Percentiles rank a stretch among this genome's conserved stretches.
These are phyloP conservation scores for Globisporangium orthogonon DNA, from an alignment of 352 stramenopile genomes.

Conservation along the genomic window DNA sequence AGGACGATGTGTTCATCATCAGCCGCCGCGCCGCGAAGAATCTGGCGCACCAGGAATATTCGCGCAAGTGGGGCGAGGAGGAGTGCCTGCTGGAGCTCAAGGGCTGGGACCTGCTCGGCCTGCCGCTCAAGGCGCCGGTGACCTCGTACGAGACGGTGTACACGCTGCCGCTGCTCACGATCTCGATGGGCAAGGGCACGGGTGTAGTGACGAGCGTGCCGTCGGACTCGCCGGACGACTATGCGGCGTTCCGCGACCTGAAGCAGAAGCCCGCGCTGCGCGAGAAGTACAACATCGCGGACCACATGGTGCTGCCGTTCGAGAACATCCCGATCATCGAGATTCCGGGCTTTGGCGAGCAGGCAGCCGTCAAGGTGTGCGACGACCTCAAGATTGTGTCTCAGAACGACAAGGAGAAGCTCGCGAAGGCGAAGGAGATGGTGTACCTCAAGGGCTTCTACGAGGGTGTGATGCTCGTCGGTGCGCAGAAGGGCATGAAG, in stretches of 20 bases:
- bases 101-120: conserved; percentile 95
- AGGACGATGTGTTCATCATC: conserved; percentile 95
- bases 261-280: conserved; percentile 98
- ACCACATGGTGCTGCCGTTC: conserved; percentile 97
- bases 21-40: conserved; percentile 91
- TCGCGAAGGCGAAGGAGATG: conserved; percentile 97
- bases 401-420: conserved; percentile 99
- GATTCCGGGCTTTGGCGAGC: conserved; percentile 97
- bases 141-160: conserved; percentile 98
- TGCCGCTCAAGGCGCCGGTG: conserved; percentile 94
- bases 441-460: conserved; percentile 99
- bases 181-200: conserved; percentile 99
- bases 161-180: conserved; percentile 98
- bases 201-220: conserved; percentile 99
- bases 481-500: conserved; percentile 93
- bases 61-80: conserved; percentile 83
- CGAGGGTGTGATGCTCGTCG: conserved; percentile 96
- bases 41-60: conserved; percentile 94
- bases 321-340: conserved; percentile 99
- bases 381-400: conserved; percentile 98
- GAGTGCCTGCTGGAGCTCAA: conserved; percentile 89
- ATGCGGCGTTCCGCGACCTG: conserved; percentile 96
- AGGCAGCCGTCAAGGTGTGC: conserved; percentile 94
- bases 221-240: conserved; percentile 99
- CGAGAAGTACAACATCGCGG: conserved; percentile 97